Evolutionary conservation across 176 grass and related monocot species (phyloP), one percentile per base, ranked within the genome.

Genomic region (Echinochloa phyllopogon): DNA sequence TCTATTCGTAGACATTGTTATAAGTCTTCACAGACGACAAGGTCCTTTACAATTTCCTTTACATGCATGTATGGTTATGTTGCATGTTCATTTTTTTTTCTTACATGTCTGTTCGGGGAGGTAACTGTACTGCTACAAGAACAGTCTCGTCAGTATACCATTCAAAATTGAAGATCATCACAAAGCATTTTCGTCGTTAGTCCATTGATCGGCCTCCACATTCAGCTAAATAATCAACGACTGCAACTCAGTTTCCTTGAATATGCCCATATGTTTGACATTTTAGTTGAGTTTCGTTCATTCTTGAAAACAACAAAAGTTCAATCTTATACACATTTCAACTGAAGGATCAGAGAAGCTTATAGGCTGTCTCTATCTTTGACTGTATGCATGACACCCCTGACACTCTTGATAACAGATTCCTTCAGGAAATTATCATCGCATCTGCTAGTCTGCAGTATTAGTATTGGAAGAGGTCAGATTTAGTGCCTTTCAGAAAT

Each of bases 351-450:
- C 44, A 3, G 1, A 50, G 69, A 80, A 74, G 37, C 36, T 38
- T 78, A 86, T 78, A 86, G 1, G 6, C 24, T n/a, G 6, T 74
- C 58, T 5, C 37, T 74, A 4, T 80, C 77, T 55, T 59, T 33
- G 68, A 74, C 59, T 65, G 38, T 33, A 44, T 63, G 16, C 43
- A 44, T 63, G 16, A 16, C 45, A 21, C 38, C 77, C 67, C 24
- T 86, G 77, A 80, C 45, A 23, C 11, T 50, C 20, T 64, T 44
- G 15, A 23, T 44, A 33, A 80, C 36, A 12, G 47, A 44, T 23
- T 86, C 76, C 68, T 80, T 86, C 16, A 80, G 16, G 37, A 65
- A 74, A 7, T 43, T 49, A 12, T 80, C 37, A 60, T 86, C 68
- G 1, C 27, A 74, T 79, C 57, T 65, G 16, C 45, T 74, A 18